Conservation (phyloP, 176 grass and related monocot species). For the Leersia perrieri region DNA sequence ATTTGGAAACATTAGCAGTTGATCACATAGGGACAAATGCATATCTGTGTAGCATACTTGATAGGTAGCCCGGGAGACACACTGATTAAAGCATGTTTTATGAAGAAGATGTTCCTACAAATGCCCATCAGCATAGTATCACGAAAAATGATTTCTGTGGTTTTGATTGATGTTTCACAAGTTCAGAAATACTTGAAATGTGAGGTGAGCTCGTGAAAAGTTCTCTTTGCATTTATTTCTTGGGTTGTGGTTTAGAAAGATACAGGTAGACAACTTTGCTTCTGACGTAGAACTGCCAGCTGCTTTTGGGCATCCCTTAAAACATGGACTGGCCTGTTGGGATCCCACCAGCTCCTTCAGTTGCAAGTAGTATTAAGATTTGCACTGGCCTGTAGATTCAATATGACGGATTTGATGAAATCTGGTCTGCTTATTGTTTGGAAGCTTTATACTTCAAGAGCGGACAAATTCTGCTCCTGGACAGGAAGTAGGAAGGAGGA, state of each 20-base stretch:
- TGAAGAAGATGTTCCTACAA: neutral
- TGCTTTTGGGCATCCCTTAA: neutral
- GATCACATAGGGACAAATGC: neutral
- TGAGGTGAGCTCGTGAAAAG: neutral
- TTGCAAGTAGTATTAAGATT: neutral
- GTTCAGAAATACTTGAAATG: neutral
- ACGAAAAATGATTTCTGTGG: neutral
- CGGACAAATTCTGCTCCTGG: neutral
- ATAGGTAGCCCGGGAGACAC: neutral
- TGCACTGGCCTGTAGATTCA: neutral
- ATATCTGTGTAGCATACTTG: neutral
- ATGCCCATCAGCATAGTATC: neutral
- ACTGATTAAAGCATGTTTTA: neutral
- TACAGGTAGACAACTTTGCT: conserved; percentile 31
- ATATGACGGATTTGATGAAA: neutral
- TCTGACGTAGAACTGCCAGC: conserved; percentile 21
- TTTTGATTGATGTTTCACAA: neutral
- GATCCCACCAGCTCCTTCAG: neutral
- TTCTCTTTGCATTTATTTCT: conserved; percentile 10
- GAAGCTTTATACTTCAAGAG: conserved; percentile 8
- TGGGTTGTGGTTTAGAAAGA: conserved; percentile 21
- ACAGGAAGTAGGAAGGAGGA: neutral
- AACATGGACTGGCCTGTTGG: neutral
- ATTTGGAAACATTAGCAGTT: neutral
- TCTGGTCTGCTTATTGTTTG: neutral